Percentiles rank a stretch among this genome's conserved stretches.
These are phyloP conservation scores for Alopecurus myosuroides DNA, from an alignment of 176 grass and related monocot genomes.

Conservation along the genomic window DNA sequence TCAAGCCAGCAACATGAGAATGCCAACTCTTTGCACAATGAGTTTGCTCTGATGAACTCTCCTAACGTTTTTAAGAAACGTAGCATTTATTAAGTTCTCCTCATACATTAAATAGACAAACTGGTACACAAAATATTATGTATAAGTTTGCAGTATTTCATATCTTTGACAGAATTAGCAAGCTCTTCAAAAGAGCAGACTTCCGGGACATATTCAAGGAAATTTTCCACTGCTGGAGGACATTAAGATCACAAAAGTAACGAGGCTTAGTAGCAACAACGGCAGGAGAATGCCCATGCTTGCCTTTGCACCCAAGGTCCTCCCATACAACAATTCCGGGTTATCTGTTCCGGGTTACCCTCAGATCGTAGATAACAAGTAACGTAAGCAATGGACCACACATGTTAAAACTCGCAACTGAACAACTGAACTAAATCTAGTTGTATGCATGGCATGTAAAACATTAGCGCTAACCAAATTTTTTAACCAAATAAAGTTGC, in stretches of 20 bases:
- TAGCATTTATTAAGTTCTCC: conserved; percentile 53
- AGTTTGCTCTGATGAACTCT: conserved; percentile 33
- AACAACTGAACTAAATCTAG: background rate
- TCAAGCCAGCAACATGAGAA: conserved; percentile 77
- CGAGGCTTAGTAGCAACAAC: conserved; percentile 90
- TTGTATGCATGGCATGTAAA: too few relatives aligned
- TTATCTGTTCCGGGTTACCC: conserved; percentile 57
- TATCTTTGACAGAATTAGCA: conserved; percentile 75
- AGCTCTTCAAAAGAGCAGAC: conserved; percentile 89
- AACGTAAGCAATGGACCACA: background rate
- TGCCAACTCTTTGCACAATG: conserved; percentile 50
- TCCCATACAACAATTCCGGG: conserved; percentile 97
- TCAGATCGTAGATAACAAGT: background rate
- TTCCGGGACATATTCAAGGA: conserved; percentile 71
- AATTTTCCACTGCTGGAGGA: conserved; percentile 72
- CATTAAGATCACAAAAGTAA: conserved; percentile 83
- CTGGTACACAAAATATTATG: conserved; percentile 70
- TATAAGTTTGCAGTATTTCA: conserved; percentile 77
- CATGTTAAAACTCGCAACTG: background rate
- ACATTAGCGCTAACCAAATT: too few relatives aligned
- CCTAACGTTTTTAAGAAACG: conserved; percentile 58
- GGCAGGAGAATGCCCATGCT: conserved; percentile 86
- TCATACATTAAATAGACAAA: conserved; percentile 65
- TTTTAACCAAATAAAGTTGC: too few relatives aligned
- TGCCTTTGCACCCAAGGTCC: conserved; percentile 91